These are phyloP conservation scores for Sugiyamaella marilandica DNA, from an alignment of 805 yeast genomes.

Conservation along the genomic window DNA sequence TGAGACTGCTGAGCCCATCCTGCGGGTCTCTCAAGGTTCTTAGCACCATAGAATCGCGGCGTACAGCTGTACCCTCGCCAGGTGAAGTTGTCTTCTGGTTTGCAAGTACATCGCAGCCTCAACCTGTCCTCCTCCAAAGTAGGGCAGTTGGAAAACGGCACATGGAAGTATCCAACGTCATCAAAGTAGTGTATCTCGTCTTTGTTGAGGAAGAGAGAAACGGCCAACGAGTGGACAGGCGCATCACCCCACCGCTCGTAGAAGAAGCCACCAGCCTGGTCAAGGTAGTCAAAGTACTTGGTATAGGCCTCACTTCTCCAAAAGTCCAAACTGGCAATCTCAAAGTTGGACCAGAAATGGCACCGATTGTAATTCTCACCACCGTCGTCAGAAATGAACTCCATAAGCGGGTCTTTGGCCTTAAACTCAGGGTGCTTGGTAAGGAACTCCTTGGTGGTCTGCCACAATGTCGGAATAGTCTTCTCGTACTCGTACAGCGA, in stretches of 20 bases:
- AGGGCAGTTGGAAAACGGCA: constrained; percentile 55
- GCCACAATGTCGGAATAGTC: constrained; percentile 77
- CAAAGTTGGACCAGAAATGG: constrained; percentile 81
- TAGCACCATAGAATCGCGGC: constrained; percentile 30
- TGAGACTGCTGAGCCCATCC: constrained; percentile 39
- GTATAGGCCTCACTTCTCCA: constrained; percentile 53
- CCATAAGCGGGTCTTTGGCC: constrained; percentile 58
- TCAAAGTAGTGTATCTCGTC: constrained; percentile 55
- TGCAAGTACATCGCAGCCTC: constrained; percentile 65
- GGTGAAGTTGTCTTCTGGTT: constrained; percentile 48
- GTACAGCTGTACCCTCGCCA: constrained; percentile 40
- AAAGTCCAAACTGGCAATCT: constrained; percentile 54
- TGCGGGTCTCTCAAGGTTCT: constrained; percentile 28
- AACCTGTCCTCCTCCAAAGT: constrained; percentile 45
- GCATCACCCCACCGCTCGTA: constrained; percentile 82
- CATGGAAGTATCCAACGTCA: constrained; percentile 56
- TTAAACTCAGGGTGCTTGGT: constrained; percentile 53
- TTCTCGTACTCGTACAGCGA: constrained; percentile 63
- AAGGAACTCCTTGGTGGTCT: constrained; percentile 60
- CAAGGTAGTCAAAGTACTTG: constrained; percentile 52
- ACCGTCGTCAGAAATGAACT: constrained; percentile 64
- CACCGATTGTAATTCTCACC: constrained; percentile 75
- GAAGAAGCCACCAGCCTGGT: constrained; percentile 63
- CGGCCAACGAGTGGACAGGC: constrained; percentile 66
- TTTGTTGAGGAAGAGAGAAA: constrained; percentile 47